These are phyloP conservation scores for Lupinus albus DNA, from an alignment of 306 rosid genomes.

Conservation along the genomic window DNA sequence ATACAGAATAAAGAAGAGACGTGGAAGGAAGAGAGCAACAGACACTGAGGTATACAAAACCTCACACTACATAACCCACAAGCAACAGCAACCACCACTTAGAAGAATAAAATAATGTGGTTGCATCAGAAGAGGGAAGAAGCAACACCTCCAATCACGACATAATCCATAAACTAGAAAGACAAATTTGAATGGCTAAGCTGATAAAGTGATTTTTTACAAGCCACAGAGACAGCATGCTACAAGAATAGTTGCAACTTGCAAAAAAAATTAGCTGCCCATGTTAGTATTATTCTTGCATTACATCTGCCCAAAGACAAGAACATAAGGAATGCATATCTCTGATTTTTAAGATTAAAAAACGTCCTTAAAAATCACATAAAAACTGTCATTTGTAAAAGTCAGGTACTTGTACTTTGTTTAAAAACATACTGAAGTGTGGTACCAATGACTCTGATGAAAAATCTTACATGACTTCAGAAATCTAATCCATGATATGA, in stretches of 20 bases:
- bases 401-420: background rate
- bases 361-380: no score
- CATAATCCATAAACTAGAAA: no score
- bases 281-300: background rate
- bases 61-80: no score
- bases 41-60: no score
- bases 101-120: no score
- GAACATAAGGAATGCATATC: background rate
- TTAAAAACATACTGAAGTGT: background rate
- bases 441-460: background rate
- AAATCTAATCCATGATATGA: background rate
- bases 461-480: background rate
- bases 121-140: no score
- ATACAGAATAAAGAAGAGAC: no score
- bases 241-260: background rate
- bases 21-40: no score
- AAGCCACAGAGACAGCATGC: background rate
- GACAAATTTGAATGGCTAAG: no score
- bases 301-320: background rate
- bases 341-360: background rate
- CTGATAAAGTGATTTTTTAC: background rate
- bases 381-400: no score
- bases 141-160: no score
- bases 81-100: no score
- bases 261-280: background rate